These are phyloP conservation scores for Candida silvicultrix DNA, from an alignment of 805 yeast genomes.

Conservation along the genomic window DNA sequence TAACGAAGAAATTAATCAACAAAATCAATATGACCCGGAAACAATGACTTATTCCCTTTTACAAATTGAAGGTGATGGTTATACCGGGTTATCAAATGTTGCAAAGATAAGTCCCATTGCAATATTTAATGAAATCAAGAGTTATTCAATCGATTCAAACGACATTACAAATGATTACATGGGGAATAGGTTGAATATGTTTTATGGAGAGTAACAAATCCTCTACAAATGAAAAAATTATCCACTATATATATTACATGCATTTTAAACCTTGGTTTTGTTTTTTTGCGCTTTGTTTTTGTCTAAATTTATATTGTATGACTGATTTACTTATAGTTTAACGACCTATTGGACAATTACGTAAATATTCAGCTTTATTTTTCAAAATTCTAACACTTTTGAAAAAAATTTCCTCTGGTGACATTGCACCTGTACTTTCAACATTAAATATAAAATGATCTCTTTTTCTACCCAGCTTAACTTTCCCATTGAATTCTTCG, in stretches of 20 bases:
- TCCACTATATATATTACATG: neutral
- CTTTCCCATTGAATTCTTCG: slow-evolving; percentile 83
- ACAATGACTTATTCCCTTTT: slow-evolving; percentile 12
- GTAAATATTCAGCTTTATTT: slow-evolving; percentile 76
- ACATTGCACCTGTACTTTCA: slow-evolving; percentile 95
- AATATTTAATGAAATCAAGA: slow-evolving; percentile 19
- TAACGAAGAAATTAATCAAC: slow-evolving; percentile 18
- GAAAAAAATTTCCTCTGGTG: slow-evolving; percentile 92
- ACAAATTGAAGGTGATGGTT: slow-evolving; percentile 33
- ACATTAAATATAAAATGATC: slow-evolving; percentile 93
- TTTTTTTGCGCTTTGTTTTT: neutral
- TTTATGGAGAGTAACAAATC: neutral
- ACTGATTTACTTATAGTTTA: slow-evolving; percentile 1
- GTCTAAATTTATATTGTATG: neutral
- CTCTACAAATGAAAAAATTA: too few species aligned
- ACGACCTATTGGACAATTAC: slow-evolving; percentile 70
- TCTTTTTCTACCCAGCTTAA: slow-evolving; percentile 83
- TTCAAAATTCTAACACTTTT: slow-evolving; percentile 82
- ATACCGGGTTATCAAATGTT: slow-evolving; percentile 34
- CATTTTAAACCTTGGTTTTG: too few species aligned
- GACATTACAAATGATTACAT: slow-evolving; percentile 3
- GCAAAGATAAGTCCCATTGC: slow-evolving; percentile 28
- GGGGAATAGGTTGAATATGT: slow-evolving; percentile 6
- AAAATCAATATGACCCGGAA: slow-evolving; percentile 23
- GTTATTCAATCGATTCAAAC: slow-evolving; percentile 6